Evolutionary conservation across 495 filamentous ascomycete genomes (phyloP), one percentile per base, ranked within the genome.

Genomic region (Talaromyces liani): DNA sequence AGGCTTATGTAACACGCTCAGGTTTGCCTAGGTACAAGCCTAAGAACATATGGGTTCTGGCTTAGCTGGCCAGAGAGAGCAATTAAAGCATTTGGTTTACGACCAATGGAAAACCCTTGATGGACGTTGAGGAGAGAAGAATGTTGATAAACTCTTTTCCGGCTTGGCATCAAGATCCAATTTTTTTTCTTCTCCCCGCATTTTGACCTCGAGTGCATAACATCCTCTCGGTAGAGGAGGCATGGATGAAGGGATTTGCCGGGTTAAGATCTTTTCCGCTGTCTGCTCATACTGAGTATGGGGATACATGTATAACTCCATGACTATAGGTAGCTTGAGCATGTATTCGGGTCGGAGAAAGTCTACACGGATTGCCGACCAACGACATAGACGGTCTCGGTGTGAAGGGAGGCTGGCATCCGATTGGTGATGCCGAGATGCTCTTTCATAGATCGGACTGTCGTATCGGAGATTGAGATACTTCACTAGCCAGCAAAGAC

Each of bases 141-240:
- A 59, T 1, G 57, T 27, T 59, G 57, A 59, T 59, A 59, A 59
- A 59, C 3, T 34, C 33, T 59, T 39, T 24, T 39, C 57, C 57
- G 57, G 57, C 57, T 24, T 39, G 57, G 57, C 47, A 51, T 51
- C 47, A 57, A 57, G 14, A 6, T 9, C 34, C 20, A 16, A 12
- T 22, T 49, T 49, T 6, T 49, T 6, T 22, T 24, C n/a, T 49
- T 22, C n/a, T 59, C 57, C 57, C 57, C 57, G 57, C 57, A 59
- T 59, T 39, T 34, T 39, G 12, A 22, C 45, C 4, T 5, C 39
- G 14, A 41, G n/a, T n/a, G n/a, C n/a, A n/a, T n/a, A n/a, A n/a
- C n/a, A n/a, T n/a, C n/a, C n/a, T n/a, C n/a, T n/a, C 39, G 39
- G 39, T 6, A 45, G 39, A 45, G 16, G 14, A 18, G 16, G 39